Evolutionary conservation across 257 asterid genomes (phyloP), one percentile per base, ranked within the genome.

Genomic region (Capsicum rhomboideum): DNA sequence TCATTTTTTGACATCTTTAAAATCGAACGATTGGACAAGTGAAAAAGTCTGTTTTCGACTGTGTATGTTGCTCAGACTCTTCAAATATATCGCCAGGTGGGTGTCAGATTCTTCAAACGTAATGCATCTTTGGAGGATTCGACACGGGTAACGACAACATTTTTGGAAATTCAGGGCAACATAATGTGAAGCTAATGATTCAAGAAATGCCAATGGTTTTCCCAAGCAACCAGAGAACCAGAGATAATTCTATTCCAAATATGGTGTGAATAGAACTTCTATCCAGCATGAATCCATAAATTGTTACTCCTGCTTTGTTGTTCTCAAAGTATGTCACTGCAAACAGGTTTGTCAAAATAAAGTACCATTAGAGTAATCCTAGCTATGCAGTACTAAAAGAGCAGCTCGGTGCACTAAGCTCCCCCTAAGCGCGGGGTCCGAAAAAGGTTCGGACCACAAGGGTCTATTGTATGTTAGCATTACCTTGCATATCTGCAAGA

Each of bases 281-380:
- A 58, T 93, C 97, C 87, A 93, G 86, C 95, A 92, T 89, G 89
- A 93, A 91, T 6, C 97, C 97, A 29, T 87, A 93, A 23, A 93
- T 66, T 11, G 97, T 91, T 44, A 93, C 92, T 72, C 97, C 97
- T 69, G 97, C 97, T 87, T 92, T 84, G 29, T 93, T 93, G 84
- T 91, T 92, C 89, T 90, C 97, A 84, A 93, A 92, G 82, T 93
- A 93, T 0, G 91, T 90, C 23, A 93, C 95, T 92, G 86, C 83
- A 82, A 63, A 37, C 37, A 49, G 31, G 10, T 10, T 3, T 31
- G 42, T 21, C 80, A 74, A 46, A 74, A 4, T 44, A 46, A 42
- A 71, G 20, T 71, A 42, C 20, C 18, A 21, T 72, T 72, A 72
- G 79, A 20, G 9, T 37, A 2, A 69, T 69, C 5, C 18, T 37